These are phyloP conservation scores for Ambrosia trifida DNA, from an alignment of 129 eudicot species.

Conservation along the genomic window DNA sequence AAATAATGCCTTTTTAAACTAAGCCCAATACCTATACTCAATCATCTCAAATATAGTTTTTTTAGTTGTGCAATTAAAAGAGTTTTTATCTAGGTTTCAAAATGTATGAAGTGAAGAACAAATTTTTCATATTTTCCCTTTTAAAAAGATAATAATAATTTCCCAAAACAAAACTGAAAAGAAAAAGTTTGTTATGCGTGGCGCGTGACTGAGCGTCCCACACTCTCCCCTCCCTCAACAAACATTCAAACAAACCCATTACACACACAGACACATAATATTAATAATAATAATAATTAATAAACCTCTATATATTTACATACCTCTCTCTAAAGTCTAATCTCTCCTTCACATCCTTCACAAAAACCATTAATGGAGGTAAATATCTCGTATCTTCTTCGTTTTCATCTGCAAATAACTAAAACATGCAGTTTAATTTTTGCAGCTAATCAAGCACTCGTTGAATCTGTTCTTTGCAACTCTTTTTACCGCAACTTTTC, in stretches of 20 bases:
- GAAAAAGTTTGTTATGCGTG: conserved; percentile 19
- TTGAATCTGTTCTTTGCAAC: conserved; percentile 29
- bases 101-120: no score
- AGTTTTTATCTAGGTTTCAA: no score
- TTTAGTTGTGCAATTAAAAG: no score
- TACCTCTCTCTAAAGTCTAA: neutral
- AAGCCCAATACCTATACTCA: no score
- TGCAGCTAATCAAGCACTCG: conserved; percentile 31
- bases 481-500: conserved; percentile 32
- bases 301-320: neutral
- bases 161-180: neutral
- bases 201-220: conserved; percentile 15
- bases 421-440: conserved; percentile 14
- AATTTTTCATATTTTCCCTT: neutral
- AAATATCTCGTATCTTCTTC: neutral
- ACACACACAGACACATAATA: neutral
- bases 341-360: conserved; percentile 15
- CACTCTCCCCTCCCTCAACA: conserved; percentile 11
- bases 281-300: no score
- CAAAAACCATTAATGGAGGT: conserved; percentile 30
- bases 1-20: no score
- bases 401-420: conserved; percentile 26
- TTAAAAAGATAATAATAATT: neutral
- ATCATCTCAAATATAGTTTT: no score
- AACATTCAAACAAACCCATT: conserved; percentile 28